Base-by-base conservation (phyloP, 441 rosid genomes). In the Adansonia gregorii region DNA sequence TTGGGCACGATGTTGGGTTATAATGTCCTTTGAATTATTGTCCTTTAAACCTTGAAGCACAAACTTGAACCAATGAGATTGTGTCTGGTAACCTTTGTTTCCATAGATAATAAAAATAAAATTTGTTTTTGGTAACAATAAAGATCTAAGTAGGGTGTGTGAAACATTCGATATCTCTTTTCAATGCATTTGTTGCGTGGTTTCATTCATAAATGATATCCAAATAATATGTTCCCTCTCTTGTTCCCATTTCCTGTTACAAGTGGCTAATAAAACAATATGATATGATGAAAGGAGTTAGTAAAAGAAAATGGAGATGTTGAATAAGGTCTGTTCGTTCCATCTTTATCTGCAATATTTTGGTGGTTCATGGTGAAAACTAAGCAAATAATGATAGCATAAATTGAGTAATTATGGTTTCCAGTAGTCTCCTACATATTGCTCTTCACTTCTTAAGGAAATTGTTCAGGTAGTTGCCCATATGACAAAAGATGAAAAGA, bases 1-100 rank as follows among this genome's bases (percentile, higher is more conserved):
- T 7, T 58, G 52, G 75, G 49, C 52, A 56, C 12, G 8, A 58
- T 73, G 52, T 58, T 73, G 31, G 63, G 49, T 73, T 58, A 6
- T 39, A 20, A 56, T 58, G 65, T 20, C 54, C 12, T 41, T 73
- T 27, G 39, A 12, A 41, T 41, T 73, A 41, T 56, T 41, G 35
- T 7, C 66, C 5, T 73, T 11, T 41, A 56, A 41, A 12, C 19
- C 61, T n/a, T 4, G n/a, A 54, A 67, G 55, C 35, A 45, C 35
- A 67, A 19, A 48, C 72, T 67, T 67, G 17, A 1, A 22, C 56
- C 2, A 46, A 22, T 68, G 20, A 3, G 2, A 8, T 22, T 24
- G 46, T 24, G 45, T 52, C 58, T 15, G 58, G 20, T 51, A 14
- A 51, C 14, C 22, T 70, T 48, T 0, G 20, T 60, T 60, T 22